Conservation (phyloP, 1,139 yeast species). For the Debaryomyces psychrophilus region DNA sequence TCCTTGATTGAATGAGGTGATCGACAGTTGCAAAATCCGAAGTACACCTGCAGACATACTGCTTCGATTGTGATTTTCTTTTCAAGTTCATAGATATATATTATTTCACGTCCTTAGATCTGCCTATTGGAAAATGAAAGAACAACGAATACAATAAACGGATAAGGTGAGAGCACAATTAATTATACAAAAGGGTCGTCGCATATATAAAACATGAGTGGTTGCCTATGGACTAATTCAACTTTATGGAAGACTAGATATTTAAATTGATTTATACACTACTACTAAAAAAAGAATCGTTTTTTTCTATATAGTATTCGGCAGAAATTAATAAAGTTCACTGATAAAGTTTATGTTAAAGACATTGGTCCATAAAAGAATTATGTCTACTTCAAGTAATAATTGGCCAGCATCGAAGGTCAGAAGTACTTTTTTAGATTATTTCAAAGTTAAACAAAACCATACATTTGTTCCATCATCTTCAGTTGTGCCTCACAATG, state of each 20-base stretch:
- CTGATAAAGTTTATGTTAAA: constrained; percentile 19
- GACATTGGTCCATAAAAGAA: constrained; percentile 17
- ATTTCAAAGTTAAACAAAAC: constrained; percentile 59
- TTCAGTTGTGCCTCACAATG: constrained; percentile 96
- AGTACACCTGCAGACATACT: no score
- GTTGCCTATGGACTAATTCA: no score
- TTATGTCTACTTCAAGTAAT: constrained; percentile 20
- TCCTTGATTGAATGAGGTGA: no score
- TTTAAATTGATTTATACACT: background rate
- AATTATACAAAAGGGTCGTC: no score
- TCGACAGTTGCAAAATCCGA: no score
- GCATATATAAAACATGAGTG: no score
- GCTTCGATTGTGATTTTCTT: no score
- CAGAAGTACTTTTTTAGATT: constrained; percentile 84
- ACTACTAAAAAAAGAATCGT: background rate
- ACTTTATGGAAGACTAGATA: background rate
- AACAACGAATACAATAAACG: no score
- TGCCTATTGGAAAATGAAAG: no score
- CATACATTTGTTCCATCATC: constrained; percentile 91
- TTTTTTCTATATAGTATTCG: background rate
- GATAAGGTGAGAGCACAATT: no score
- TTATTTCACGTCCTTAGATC: no score
- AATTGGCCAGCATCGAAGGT: constrained; percentile 76
- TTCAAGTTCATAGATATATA: no score
- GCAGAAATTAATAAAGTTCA: background rate